Conservation (phyloP, 1,139 yeast species). For the Yamadazyma mexicana region DNA sequence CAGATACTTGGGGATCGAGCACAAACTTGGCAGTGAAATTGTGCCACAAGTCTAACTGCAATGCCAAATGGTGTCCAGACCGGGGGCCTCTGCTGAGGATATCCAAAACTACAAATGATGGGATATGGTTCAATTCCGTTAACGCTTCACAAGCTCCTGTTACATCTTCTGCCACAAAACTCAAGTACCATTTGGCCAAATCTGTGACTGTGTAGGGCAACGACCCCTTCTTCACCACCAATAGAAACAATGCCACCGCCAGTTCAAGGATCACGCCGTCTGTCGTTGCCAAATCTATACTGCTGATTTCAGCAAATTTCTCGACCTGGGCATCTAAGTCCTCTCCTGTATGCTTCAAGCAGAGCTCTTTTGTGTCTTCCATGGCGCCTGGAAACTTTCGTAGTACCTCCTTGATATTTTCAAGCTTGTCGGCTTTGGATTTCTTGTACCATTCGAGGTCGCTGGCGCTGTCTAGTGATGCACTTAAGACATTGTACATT, state of each 20-base stretch:
- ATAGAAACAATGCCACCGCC: neutral
- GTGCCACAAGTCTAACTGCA: conserved; percentile 42
- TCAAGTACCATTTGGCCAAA: conserved; percentile 28
- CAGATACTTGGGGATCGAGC: conserved; percentile 17
- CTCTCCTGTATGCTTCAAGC: neutral
- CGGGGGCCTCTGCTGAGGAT: conserved; percentile 37
- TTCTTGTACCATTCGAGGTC: neutral
- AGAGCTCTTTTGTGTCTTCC: neutral
- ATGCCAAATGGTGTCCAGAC: conserved; percentile 28
- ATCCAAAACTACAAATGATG: conserved; percentile 37
- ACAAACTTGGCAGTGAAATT: conserved; percentile 20
- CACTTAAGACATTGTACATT: conserved; percentile 2
- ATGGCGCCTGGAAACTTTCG: neutral
- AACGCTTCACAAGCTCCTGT: conserved; percentile 29
- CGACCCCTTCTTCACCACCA: neutral
- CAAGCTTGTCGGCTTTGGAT: neutral
- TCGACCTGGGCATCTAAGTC: neutral
- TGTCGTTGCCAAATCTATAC: neutral
- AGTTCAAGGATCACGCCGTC: neutral
- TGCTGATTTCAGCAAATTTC: neutral
- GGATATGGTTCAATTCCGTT: conserved; percentile 28
- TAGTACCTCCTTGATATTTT: neutral
- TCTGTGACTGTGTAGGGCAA: conserved; percentile 11
- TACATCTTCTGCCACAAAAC: conserved; percentile 27
- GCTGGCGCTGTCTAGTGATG: neutral